Evolutionary conservation across 148 eudicot species (phyloP).

Genomic region (Spergularia marina): DNA sequence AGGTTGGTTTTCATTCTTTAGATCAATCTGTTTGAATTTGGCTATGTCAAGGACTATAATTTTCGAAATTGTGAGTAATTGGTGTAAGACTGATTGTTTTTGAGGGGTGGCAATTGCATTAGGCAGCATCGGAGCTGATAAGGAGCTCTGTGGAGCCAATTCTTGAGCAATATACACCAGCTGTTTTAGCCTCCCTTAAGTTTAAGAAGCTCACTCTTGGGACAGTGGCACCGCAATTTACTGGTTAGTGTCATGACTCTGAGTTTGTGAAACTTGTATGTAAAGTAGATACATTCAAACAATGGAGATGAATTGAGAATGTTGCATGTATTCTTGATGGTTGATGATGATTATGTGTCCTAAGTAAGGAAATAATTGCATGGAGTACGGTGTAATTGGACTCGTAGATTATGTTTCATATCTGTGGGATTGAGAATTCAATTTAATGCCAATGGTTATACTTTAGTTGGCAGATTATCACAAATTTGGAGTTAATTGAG

Average conservation of each 20-base stretch:
- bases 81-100: constrained; percentile 4
- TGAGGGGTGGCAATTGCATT: constrained; percentile 22
- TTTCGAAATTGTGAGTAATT: neutral
- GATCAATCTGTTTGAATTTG: neutral
- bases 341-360: neutral
- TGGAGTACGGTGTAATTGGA: neutral
- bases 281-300: neutral
- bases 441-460: too few species aligned
- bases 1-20: constrained; percentile 37
- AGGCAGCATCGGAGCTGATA: constrained; percentile 89
- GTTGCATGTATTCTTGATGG: neutral
- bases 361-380: neutral
- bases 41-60: neutral
- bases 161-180: constrained; percentile 80
- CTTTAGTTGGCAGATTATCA: too few species aligned
- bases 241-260: constrained; percentile 44
- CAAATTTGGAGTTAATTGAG: too few species aligned
- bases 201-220: constrained; percentile 85
- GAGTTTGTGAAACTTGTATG: constrained; percentile 10
- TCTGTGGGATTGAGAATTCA: too few species aligned
- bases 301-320: neutral
- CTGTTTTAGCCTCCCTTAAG: constrained; percentile 56
- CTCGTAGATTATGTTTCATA: too few species aligned
- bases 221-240: constrained; percentile 87
- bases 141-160: constrained; percentile 71